phyloP scores from a whole-genome alignment of 2,329 filamentous ascomycete species.

The Ophiostoma triangulosporum region DNA sequence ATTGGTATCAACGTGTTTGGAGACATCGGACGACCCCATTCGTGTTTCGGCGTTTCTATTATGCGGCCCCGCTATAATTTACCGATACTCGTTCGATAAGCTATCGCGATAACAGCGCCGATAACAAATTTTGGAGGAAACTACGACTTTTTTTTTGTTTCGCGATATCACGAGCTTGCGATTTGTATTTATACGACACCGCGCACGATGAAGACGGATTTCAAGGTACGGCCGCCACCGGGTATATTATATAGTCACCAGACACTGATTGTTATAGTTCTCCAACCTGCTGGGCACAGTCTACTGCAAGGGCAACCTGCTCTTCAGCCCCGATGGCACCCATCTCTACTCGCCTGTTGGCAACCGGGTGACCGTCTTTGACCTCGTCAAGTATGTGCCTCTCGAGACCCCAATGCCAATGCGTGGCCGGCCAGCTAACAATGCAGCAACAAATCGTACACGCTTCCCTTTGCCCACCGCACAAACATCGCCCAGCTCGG shows the following conservation, averaged over 20 bases:
- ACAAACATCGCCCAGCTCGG: conserved; percentile 84
- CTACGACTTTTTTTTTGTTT: conserved; percentile 10
- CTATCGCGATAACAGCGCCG: conserved; percentile 5
- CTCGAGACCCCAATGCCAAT: conserved; percentile 7
- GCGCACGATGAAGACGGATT: conserved; percentile 93
- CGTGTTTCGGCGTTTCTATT: conserved; percentile 3
- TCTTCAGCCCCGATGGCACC: conserved; percentile 93
- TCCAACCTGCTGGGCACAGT: conserved; percentile 97
- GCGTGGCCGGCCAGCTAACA: not conserved
- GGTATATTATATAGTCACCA: too few relatives aligned
- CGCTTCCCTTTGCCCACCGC: conserved; percentile 80
- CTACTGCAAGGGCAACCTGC: conserved; percentile 92
- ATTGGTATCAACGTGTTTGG: not conserved
- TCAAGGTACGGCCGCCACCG: conserved; percentile 65
- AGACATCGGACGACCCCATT: not conserved
- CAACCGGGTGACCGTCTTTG: conserved; percentile 90
- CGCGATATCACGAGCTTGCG: conserved; percentile 1
- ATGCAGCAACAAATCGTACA: conserved; percentile 72
- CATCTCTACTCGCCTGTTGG: conserved; percentile 92
- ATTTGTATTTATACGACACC: not conserved
- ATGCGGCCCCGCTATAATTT: conserved; percentile 7
- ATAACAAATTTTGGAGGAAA: conserved; percentile 10
- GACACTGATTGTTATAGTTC: conserved; percentile 60
- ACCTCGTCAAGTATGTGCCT: conserved; percentile 69
- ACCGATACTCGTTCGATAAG: conserved; percentile 4